Percentiles rank a stretch among this genome's conserved stretches.
These are phyloP conservation scores for Histomonas meleagridis DNA, from an alignment of 208 protist genomes.

Conservation along the genomic window DNA sequence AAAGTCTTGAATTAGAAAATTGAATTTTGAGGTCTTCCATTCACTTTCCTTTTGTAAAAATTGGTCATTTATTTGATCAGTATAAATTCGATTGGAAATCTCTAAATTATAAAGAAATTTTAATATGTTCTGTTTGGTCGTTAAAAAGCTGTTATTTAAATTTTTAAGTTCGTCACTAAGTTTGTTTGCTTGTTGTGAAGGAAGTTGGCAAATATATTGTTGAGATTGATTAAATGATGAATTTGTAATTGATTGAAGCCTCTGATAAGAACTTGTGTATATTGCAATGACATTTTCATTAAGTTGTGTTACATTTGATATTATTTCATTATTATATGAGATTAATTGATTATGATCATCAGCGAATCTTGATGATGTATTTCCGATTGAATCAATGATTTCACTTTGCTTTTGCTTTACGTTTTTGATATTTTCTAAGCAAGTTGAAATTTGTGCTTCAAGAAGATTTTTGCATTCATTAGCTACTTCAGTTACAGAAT, in stretches of 20 bases:
- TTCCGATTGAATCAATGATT: too few species aligned
- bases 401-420: too few species aligned
- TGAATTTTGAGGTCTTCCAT: background rate
- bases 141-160: background rate
- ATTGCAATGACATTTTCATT: background rate
- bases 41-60: background rate
- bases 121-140: background rate
- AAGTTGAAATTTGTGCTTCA: too few species aligned
- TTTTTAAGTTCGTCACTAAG: background rate
- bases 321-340: too few species aligned
- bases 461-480: too few species aligned
- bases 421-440: too few species aligned
- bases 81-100: too few species aligned
- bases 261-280: background rate
- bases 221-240: background rate
- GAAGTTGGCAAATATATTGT: background rate
- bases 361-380: too few species aligned
- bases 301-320: too few species aligned
- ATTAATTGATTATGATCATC: too few species aligned
- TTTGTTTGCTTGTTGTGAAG: background rate
- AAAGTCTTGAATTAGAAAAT: background rate
- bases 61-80: background rate
- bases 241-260: background rate
- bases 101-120: background rate
- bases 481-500: too few species aligned